Base-by-base conservation (phyloP, 306 rosid species). In the Fragaria iinumae region DNA sequence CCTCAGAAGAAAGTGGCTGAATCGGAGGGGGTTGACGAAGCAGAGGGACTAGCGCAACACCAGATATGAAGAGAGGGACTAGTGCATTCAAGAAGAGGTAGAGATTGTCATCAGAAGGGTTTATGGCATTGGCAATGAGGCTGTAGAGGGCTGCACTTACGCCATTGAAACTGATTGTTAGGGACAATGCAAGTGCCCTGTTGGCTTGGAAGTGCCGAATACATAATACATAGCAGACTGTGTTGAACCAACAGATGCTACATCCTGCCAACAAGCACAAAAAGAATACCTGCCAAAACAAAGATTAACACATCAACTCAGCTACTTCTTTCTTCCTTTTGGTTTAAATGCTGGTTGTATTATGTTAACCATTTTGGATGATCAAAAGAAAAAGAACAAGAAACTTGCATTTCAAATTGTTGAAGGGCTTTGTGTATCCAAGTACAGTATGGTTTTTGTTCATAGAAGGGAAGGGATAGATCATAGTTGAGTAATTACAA, bases 231-330 rank as follows among this genome's bases (percentile, higher is more conserved):
- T 85, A 91, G 88, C 93, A 91, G 65, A 93, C 83, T 0, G 98
- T 93, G 88, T 93, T 93, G 91, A 93, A 93, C 93, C 97, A 91
- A 72, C 92, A 86, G 67, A 91, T 85, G 87, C 98, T 86, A 52
- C 93, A 90, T 13, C 98, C 98, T 20, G 90, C 97, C 73, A 88
- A 64, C 76, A 91, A 88, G 84, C 92, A 85, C n/a, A 89, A 86
- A 43, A 91, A 73, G 76, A 90, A 84, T 0, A 91, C 93, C 98
- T 91, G 87, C 76, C 36, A n/a, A 77, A 34, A 4, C n/a, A 52
- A 3, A 25, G 20, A 29, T 29, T 34, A 62, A 20, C 72, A 48
- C 20, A 25, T 62, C 4, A 32, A 63, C 16, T 25, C 62, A 0
- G 62, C 62, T n/a, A n/a, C 62, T 20, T 52, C 1, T 52, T 8